Base-by-base conservation (phyloP, 1,139 yeast genomes). In the Zygosaccharomyces sapae region DNA sequence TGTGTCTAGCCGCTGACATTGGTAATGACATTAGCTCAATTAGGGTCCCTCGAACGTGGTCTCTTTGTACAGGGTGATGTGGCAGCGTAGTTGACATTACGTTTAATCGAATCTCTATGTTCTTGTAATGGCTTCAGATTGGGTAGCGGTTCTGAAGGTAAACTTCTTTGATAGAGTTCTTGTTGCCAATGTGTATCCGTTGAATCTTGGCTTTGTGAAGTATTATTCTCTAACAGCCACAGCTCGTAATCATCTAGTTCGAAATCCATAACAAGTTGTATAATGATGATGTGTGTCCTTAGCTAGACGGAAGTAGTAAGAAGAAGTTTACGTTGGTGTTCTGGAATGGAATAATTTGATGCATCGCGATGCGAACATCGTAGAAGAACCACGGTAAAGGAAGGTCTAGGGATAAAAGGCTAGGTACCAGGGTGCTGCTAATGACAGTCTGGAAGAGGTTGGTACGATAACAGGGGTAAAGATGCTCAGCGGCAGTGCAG, bases 211-310 rank as follows among this genome's bases (percentile, higher is more conserved):
- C 40, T 38, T 20, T 36, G 38, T 6, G 41, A 33, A 22, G 18
- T 24, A 33, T 38, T 38, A 9, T 31, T 41, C 36, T 48, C 46
- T 8, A 42, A 34, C 30, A 45, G 35, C 46, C 47, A 48, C 30
- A 43, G 46, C 38, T 45, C 51, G 33, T 48, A 48, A 9, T 34
- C 40, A 39, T 48, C 51, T 18, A n/a, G 33, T 13, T 33, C 42
- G 35, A 30, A 30, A 16, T 12, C 9, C 33, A 33, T 20, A 12
- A 4, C 19, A 25, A 22, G 9, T 9, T 4, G 12, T 16, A 29
- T 13, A 3, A 10, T 12, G 12, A 7, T 3, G n/a, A 10, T 20
- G 8, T 7, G 30, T 12, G 36, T 6, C 19, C 13, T 12, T 25
- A 19, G 13, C 30, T 19, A 10, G 20, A 16, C n/a, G n/a, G 22